A percentile compares a stretch with the other conserved stretches of the same genome.
phyloP scores from a whole-genome alignment of 768 basidiomycete species.

The Multifurca ochricompacta region DNA sequence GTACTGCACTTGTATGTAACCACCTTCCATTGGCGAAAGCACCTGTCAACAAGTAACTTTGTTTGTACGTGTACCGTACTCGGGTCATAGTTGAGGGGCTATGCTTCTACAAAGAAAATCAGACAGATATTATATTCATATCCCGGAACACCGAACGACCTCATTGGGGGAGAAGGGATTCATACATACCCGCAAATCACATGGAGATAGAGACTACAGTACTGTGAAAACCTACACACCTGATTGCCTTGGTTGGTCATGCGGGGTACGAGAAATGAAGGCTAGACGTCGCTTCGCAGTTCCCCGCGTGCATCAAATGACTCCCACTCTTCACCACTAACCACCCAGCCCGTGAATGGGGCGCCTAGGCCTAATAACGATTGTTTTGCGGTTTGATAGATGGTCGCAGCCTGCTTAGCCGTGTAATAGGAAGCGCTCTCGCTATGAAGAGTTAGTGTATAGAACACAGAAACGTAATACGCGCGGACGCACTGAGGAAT shows the following conservation, averaged over 20 bases:
- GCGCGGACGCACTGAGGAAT: constrained; percentile 13
- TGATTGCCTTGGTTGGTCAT: background rate
- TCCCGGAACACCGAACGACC: background rate
- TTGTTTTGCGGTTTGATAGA: constrained; percentile 47
- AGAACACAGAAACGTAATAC: background rate
- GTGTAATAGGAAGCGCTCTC: constrained; percentile 36
- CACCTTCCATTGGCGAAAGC: too few relatives aligned
- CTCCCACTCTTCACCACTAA: constrained; percentile 47
- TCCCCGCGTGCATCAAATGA: constrained; percentile 32
- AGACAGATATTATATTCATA: background rate
- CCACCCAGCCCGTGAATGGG: constrained; percentile 58
- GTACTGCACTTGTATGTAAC: too few relatives aligned
- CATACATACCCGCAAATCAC: background rate
- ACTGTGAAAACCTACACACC: background rate
- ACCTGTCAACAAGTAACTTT: too few relatives aligned
- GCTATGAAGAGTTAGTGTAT: constrained; percentile 5
- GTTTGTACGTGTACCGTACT: too few relatives aligned
- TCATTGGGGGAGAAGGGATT: background rate
- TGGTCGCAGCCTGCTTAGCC: constrained; percentile 34
- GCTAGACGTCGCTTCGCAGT: background rate
- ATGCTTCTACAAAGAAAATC: constrained; percentile 3
- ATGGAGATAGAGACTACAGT: background rate
- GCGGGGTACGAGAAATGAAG: background rate
- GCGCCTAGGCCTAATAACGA: constrained; percentile 36
- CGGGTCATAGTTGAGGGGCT: too few relatives aligned